Percentiles rank a stretch among this genome's conserved stretches.
Conservation (phyloP, 2,329 filamentous ascomycete species). For the Aureobasidium sp. region DNA sequence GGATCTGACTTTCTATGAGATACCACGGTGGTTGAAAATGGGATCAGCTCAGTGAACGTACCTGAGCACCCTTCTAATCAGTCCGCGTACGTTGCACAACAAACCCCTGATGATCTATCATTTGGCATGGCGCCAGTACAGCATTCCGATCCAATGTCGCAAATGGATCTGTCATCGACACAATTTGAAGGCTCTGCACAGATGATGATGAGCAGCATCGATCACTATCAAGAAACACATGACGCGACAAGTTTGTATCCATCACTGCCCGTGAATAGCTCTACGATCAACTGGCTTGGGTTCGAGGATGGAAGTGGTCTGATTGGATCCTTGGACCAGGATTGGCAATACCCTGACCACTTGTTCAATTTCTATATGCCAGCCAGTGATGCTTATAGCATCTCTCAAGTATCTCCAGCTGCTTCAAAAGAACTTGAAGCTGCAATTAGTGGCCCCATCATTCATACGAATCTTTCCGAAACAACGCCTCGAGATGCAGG, state of each 20-base stretch:
- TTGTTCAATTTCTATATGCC: neutral
- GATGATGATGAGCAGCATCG: too few species aligned
- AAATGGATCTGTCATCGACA: neutral
- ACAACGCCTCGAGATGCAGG: neutral
- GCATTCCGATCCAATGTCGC: neutral
- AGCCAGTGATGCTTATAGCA: neutral
- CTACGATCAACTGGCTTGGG: neutral
- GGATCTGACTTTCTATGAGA: neutral
- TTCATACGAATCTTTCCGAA: too few species aligned
- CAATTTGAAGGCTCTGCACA: neutral
- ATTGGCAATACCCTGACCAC: slow-evolving; percentile 1
- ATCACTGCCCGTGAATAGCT: neutral
- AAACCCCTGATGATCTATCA: neutral
- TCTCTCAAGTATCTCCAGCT: neutral
- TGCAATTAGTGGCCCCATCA: neutral
- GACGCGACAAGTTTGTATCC: neutral
- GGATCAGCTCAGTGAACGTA: neutral
- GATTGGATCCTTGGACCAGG: neutral
- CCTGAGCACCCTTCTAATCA: neutral
- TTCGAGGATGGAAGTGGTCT: neutral
- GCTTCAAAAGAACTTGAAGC: neutral
- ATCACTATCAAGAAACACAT: neutral
- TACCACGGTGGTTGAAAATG: neutral
- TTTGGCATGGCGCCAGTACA: neutral
- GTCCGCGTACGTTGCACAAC: neutral